phyloP scores from a whole-genome alignment of 2,329 filamentous ascomycete species.

The Dothideomycetes sp. region DNA sequence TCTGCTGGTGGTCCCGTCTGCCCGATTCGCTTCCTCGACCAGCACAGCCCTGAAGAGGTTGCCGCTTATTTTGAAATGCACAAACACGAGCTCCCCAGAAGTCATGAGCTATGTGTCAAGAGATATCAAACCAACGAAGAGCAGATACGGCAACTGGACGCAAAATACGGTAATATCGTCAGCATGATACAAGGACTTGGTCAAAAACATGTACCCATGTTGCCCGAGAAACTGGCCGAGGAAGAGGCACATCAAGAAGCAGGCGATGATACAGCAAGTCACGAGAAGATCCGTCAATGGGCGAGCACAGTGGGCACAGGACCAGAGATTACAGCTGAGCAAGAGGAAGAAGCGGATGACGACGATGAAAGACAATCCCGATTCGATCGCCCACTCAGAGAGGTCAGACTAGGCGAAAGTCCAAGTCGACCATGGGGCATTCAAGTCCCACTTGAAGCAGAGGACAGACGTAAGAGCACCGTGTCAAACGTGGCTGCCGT shows the following conservation, averaged over 20 bases:
- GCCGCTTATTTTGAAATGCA: conserved; percentile 90
- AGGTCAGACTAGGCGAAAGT: conserved; percentile 86
- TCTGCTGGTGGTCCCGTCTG: conserved; percentile 55
- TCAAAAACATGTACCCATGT: conserved; percentile 76
- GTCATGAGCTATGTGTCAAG: conserved; percentile 84
- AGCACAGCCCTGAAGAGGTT: conserved; percentile 87
- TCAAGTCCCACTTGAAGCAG: conserved; percentile 52
- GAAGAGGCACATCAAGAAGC: conserved; percentile 36
- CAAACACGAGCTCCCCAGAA: conserved; percentile 88
- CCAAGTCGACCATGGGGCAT: conserved; percentile 93
- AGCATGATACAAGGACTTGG: conserved; percentile 92
- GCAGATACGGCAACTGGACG: conserved; percentile 79
- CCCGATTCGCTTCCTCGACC: conserved; percentile 84
- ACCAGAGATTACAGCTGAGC: conserved; percentile 29
- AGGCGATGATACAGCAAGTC: conserved; percentile 41
- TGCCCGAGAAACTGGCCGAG: conserved; percentile 49
- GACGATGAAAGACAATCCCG: conserved; percentile 58
- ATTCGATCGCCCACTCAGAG: conserved; percentile 78
- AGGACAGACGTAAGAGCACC: conserved; percentile 34
- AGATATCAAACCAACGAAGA: conserved; percentile 81
- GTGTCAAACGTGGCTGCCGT: conserved; percentile 31
- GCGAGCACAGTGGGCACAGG: conserved; percentile 56
- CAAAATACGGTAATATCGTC: conserved; percentile 84
- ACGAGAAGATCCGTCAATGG: conserved; percentile 76
- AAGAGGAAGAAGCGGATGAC: conserved; percentile 34